phyloP scores from a whole-genome alignment of 2,329 filamentous ascomycete species.

The Colletotrichum limetticola region DNA sequence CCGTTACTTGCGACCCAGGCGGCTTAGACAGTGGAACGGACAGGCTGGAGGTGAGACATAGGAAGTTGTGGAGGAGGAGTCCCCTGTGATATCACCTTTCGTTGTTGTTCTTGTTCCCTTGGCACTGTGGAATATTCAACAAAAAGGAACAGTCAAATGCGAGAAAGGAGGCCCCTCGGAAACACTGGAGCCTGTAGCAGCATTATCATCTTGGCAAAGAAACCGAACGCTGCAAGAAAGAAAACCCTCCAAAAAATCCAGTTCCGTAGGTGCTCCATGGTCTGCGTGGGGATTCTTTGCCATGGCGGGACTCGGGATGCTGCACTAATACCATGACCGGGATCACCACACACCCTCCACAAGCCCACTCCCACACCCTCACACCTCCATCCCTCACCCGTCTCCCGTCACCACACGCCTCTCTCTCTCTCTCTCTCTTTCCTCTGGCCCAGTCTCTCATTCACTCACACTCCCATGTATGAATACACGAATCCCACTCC shows the following conservation, averaged over 20 bases:
- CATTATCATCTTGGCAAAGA: conserved; percentile 26
- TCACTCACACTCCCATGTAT: neutral
- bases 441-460: conserved; percentile 2
- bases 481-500: neutral
- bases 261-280: neutral
- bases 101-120: neutral
- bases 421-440: neutral
- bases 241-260: neutral
- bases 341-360: conserved; percentile 2
- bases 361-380: neutral
- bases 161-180: conserved; percentile 1
- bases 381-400: neutral
- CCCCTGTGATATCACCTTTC: neutral
- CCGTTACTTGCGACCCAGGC: neutral
- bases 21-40: neutral
- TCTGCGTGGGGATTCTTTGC: conserved; percentile 6
- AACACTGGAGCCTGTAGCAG: conserved; percentile 3
- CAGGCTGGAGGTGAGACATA: neutral
- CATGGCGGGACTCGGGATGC: conserved; percentile 24
- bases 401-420: neutral
- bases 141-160: neutral
- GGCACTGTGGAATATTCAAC: neutral
- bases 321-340: conserved; percentile 4
- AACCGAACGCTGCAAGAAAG: neutral
- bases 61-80: neutral